Evolutionary conservation across 495 filamentous ascomycete species (phyloP), one percentile per base, ranked within the genome.

Genomic region (Penicillium mononematosum): DNA sequence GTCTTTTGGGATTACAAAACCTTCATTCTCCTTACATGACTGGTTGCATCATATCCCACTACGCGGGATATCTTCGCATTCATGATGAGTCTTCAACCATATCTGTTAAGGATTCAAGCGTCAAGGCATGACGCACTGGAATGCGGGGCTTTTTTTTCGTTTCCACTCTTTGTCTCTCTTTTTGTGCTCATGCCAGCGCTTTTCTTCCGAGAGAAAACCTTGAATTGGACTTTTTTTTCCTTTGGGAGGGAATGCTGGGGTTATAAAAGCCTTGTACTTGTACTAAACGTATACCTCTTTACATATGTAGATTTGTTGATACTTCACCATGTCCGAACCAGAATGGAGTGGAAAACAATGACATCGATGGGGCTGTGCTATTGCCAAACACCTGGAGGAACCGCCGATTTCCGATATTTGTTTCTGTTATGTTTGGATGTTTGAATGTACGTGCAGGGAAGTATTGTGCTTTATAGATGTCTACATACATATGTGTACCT

Each of bases 331-430:
- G 19, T 46, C 39, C 32, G 7, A 50, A 34, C 47, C 17, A 47
- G n/a, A 31, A 47, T 34, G 11, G 27, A 32, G 4, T 11, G 8
- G 27, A 2, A 12, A 47, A 63, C 53, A 36, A 63, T 66, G 63
- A 66, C 63, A 66, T 63, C 57, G 62, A 57, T 68, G 58, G 60
- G 58, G 55, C 60, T 62, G 56, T 61, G 61, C 48, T 42, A 55
- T 58, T 58, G 46, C 42, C 45, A 48, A 34, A 48, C 17, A 5
- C 49, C 46, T 47, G 41, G 42, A n/a, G 39, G 29, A 16, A 4
- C 24, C 53, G 58, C 60, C 60, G 56, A 52, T 32, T 55, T 14
- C 42, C 53, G 42, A 52, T 48, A 17, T 20, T 31, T 19, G 11
- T 24, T 22, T 11, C 10, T 6, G 9, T 32, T 17, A 22, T 44